phyloP scores from a whole-genome alignment of 768 basidiomycete species.

The Naganishia antarctica region DNA sequence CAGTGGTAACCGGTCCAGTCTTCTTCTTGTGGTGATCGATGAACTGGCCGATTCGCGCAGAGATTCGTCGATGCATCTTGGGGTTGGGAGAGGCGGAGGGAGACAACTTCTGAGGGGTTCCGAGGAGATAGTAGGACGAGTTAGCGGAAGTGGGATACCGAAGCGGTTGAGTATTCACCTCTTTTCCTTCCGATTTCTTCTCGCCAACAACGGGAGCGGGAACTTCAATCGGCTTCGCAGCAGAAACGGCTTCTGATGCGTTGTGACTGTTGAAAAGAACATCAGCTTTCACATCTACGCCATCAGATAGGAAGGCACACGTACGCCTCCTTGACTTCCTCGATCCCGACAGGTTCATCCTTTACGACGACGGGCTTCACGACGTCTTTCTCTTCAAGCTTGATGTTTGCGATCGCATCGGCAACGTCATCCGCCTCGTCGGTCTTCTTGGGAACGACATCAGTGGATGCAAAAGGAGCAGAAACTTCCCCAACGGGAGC shows the following conservation, averaged over 20 bases:
- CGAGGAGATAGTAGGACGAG: neutral
- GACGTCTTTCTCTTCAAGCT: constrained; percentile 5
- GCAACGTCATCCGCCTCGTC: neutral
- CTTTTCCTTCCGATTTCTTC: constrained; percentile 17
- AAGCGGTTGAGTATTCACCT: neutral
- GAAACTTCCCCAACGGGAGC: neutral
- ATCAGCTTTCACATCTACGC: neutral
- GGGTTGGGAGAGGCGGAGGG: constrained; percentile 17
- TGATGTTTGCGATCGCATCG: neutral
- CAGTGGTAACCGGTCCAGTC: neutral
- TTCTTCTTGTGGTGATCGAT: constrained; percentile 26
- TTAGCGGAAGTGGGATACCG: neutral
- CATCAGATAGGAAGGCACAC: neutral
- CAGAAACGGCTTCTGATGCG: neutral
- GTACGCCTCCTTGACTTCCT: constrained; percentile 3
- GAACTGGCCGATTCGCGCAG: constrained; percentile 27
- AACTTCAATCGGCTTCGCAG: neutral
- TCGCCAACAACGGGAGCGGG: neutral
- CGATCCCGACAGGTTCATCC: neutral
- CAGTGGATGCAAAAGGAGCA: neutral
- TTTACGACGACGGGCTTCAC: constrained; percentile 1
- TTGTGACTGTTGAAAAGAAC: neutral
- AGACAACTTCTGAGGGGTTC: constrained; percentile 7
- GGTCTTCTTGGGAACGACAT: too few species aligned
- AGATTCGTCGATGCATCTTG: constrained; percentile 26